Evolutionary conservation across 768 basidiomycete genomes (phyloP), one percentile per base, ranked within the genome.

Genomic region (Tylopilus rubrobrunneus): DNA sequence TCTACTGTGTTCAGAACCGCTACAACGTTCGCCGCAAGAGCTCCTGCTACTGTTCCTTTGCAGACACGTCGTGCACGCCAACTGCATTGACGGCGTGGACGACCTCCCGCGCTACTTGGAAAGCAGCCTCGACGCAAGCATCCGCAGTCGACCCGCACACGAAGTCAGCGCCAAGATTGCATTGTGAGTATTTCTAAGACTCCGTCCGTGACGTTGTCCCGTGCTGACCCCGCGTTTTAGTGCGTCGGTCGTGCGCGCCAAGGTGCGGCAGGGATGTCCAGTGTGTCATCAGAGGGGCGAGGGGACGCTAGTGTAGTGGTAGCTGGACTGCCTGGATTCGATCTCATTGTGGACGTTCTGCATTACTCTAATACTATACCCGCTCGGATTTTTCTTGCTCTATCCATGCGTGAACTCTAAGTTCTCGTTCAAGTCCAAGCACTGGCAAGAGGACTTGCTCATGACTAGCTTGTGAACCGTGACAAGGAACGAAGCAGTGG

Each of bases 61-160:
- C 68, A 85, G 90, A 33, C 94, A 97, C 64, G 80, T 88, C 44
- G 87, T 93, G 0, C 94, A 97, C 63, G 86, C 87, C 0, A 73
- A 76, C 8, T 96, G 94, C 60, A 81, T 87, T 1, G 81, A 76
- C n/a, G 83, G 85, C 10, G 78, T 77, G 6, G 83, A 85, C 36
- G 73, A 81, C 3, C 73, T 93, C 8, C 85, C 87, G 0, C 71
- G 75, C 21, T 80, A 82, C 52, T 76, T 79, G 8, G 88, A 90
- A 52, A 76, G 76, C 27, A 51, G 10, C n/a, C 21, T 79, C 15
- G 76, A 76, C 15, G 68, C 80, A 17, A 74, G 76, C 12, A 65
- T 71, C 15, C 72, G 71, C 28, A 69, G 73, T 50, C 69, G 47
- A 49, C 67, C 52, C 62, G 68, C 52, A 21, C 71, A 76, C 48